These are phyloP conservation scores for Datisca glomerata DNA, from an alignment of 306 rosid species.

Conservation along the genomic window DNA sequence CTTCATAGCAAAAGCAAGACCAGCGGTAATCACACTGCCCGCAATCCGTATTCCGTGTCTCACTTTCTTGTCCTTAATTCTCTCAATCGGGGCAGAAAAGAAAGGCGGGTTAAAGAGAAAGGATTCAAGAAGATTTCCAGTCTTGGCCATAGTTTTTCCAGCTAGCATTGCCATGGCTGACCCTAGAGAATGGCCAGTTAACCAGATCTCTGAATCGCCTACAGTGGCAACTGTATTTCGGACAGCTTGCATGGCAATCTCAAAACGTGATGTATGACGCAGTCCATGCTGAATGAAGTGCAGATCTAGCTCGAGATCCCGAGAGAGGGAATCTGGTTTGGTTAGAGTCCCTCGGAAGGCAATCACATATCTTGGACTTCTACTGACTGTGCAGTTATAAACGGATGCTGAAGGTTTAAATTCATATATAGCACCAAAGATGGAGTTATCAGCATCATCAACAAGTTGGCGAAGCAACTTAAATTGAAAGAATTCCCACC, in stretches of 20 bases:
- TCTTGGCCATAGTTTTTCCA: constrained; percentile 76
- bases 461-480: constrained; percentile 44
- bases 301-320: constrained; percentile 62
- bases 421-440: constrained; percentile 77
- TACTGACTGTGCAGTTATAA: constrained; percentile 25
- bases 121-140: constrained; percentile 41
- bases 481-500: constrained; percentile 86
- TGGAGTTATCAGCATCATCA: constrained; percentile 71
- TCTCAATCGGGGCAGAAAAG: constrained; percentile 78
- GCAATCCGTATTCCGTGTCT: constrained; percentile 68
- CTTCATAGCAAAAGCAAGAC: constrained; percentile 63
- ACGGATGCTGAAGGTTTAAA: constrained; percentile 46
- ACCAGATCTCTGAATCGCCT: constrained; percentile 68
- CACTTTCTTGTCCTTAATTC: constrained; percentile 42
- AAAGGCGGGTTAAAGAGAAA: constrained; percentile 88
- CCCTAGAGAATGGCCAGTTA: constrained; percentile 90
- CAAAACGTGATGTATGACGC: constrained; percentile 65
- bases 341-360: constrained; percentile 80
- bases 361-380: constrained; percentile 55
- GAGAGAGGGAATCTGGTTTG: constrained; percentile 38
- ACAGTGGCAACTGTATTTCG: constrained; percentile 53
- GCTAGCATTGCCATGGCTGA: constrained; percentile 81
- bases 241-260: constrained; percentile 63
- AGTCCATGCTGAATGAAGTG: constrained; percentile 51
- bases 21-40: constrained; percentile 68